Evolutionary conservation across 2,329 filamentous ascomycete species (phyloP).

Genomic region (Sclerotinia sclerotiorum): DNA sequence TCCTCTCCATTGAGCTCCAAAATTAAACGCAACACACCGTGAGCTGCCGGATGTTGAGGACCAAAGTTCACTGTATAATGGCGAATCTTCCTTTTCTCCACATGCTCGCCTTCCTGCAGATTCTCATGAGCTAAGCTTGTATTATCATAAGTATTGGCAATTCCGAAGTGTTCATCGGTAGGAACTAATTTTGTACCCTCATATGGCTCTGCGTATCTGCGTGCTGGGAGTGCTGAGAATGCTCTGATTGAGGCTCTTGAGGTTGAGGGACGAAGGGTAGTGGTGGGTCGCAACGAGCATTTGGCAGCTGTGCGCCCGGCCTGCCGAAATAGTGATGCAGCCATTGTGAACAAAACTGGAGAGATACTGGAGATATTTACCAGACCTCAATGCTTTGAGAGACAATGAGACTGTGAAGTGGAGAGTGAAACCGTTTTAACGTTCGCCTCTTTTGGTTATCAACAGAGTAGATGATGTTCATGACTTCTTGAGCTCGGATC

Average conservation of each 20-base stretch:
- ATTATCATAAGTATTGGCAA: conserved; percentile 48
- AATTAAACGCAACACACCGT: conserved; percentile 96
- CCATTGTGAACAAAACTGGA: conserved; percentile 54
- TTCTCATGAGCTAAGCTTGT: conserved; percentile 41
- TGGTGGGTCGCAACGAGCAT: conserved; percentile 52
- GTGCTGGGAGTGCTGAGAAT: conserved; percentile 64
- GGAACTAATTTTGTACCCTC: conserved; percentile 51
- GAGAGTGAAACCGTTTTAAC: conserved; percentile 23
- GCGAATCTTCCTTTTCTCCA: conserved; percentile 77
- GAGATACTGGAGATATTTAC: conserved; percentile 30
- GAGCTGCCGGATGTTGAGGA: conserved; percentile 95
- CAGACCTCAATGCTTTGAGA: conserved; percentile 32
- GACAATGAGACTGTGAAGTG: conserved; percentile 28
- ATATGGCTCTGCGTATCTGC: conserved; percentile 61
- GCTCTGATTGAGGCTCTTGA: conserved; percentile 50
- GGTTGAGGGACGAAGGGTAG: conserved; percentile 39
- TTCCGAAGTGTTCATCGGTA: conserved; percentile 64
- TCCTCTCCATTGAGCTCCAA: conserved; percentile 97
- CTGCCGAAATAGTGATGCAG: conserved; percentile 70
- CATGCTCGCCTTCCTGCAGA: conserved; percentile 45
- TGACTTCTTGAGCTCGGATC: conserved; percentile 26
- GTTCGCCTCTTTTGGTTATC: conserved; percentile 24
- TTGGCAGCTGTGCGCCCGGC: conserved; percentile 70
- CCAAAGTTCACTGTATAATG: conserved; percentile 99
- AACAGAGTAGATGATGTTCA: conserved; percentile 29